Percentiles rank a stretch among this genome's conserved stretches.
Evolutionary conservation across 2,329 filamentous ascomycete species (phyloP).

Genomic region (Colletotrichum somersetense): DNA sequence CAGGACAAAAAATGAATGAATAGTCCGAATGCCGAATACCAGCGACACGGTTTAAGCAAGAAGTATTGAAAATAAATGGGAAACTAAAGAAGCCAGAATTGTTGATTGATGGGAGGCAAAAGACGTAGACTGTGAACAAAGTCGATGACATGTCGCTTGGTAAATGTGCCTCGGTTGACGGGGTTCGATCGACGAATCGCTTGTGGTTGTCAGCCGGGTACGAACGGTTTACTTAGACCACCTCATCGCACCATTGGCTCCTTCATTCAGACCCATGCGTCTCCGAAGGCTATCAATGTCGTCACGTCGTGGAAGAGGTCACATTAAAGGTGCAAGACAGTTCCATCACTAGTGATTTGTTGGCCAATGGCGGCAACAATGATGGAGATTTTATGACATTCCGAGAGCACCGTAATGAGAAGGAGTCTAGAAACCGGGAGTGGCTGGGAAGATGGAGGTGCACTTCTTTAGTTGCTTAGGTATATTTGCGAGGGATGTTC

Average conservation of each 20-base stretch:
- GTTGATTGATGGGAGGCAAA: not conserved
- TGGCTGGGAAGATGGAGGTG: conserved; percentile 5
- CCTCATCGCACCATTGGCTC: conserved; percentile 11
- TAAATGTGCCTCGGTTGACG: conserved; percentile 24
- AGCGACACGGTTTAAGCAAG: not conserved
- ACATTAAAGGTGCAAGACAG: conserved; percentile 3
- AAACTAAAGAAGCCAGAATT: not conserved
- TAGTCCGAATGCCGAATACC: not conserved
- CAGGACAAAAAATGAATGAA: conserved; percentile 9
- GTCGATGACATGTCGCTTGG: conserved; percentile 18
- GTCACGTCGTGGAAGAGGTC: not conserved
- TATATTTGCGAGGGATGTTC: not conserved
- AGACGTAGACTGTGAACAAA: not conserved
- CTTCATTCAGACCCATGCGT: conserved; percentile 7
- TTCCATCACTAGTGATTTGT: conserved; percentile 5
- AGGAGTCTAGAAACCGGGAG: not conserved
- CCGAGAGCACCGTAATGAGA: conserved; percentile 1
- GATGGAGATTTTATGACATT: not conserved
- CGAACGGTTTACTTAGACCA: conserved; percentile 5
- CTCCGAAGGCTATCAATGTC: conserved; percentile 16
- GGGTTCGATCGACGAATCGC: conserved; percentile 20
- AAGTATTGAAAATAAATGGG: conserved; percentile 2
- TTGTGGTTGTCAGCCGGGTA: conserved; percentile 8
- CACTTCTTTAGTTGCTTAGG: not conserved
- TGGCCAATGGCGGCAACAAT: not conserved